Evolutionary conservation across 495 filamentous ascomycete species (phyloP).

Genomic region (Physcia stellaris): DNA sequence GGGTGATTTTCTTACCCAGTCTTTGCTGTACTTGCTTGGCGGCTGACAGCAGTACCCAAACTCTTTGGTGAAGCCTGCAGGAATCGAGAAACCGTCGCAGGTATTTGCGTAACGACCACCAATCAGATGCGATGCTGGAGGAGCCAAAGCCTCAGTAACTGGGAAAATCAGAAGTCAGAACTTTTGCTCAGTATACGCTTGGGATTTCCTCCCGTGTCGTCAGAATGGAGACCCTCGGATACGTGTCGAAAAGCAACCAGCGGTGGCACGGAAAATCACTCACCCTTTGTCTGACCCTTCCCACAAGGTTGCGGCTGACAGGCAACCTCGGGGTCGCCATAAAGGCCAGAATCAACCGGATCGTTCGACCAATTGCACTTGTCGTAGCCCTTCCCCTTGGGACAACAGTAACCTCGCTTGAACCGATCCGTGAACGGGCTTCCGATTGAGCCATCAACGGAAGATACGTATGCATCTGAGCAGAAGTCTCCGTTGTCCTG

Average conservation of each 20-base stretch:
- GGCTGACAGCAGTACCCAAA: constrained; percentile 19
- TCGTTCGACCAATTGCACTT: constrained; percentile 12
- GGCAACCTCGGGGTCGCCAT: not conserved
- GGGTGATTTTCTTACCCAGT: too few relatives aligned
- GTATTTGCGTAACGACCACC: not conserved
- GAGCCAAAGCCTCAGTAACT: constrained; percentile 7
- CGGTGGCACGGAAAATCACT: too few relatives aligned
- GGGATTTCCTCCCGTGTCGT: too few relatives aligned
- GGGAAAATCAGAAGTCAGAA: too few relatives aligned
- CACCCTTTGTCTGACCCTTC: constrained; percentile 2
- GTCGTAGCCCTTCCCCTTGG: constrained; percentile 3
- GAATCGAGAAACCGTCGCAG: constrained; percentile 1
- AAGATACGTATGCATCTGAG: constrained; percentile 6
- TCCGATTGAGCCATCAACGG: not conserved
- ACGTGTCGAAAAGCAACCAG: too few relatives aligned
- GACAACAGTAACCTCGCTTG: constrained; percentile 13
- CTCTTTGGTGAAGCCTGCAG: constrained; percentile 1
- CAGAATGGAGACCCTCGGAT: too few relatives aligned
- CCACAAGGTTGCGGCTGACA: constrained; percentile 3
- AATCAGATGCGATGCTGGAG: not conserved
- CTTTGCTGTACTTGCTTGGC: constrained; percentile 13
- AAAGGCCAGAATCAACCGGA: not conserved
- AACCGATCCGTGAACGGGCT: constrained; percentile 4
- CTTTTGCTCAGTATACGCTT: too few relatives aligned
- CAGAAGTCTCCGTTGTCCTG: constrained; percentile 8